phyloP scores from a whole-genome alignment of 2,329 filamentous ascomycete genomes.

The Fusarium acutatum region DNA sequence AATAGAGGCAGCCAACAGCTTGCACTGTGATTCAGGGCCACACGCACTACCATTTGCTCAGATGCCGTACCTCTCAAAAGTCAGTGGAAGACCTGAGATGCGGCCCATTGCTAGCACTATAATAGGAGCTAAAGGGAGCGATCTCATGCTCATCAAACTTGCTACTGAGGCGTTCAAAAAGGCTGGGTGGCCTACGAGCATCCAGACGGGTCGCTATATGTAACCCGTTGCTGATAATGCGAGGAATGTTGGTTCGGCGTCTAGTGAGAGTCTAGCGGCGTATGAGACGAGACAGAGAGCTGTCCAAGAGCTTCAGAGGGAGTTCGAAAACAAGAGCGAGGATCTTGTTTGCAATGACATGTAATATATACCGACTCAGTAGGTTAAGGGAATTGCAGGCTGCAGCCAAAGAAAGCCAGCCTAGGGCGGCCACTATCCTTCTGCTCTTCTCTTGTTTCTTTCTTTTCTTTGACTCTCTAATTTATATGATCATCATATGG shows the following conservation, averaged over 20 bases:
- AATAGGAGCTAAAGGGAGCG: neutral
- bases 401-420: neutral
- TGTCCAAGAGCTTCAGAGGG: rapidly evolving
- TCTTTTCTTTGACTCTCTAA: neutral
- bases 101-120: neutral
- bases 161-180: rapidly evolving
- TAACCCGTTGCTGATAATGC: rapidly evolving
- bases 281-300: neutral
- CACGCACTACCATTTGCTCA: neutral
- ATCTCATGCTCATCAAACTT: neutral
- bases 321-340: neutral
- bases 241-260: rapidly evolving
- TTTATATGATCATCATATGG: neutral
- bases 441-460: no score
- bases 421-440: neutral
- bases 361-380: rapidly evolving
- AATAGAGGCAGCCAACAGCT: no score
- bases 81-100: neutral
- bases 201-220: neutral
- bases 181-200: rapidly evolving
- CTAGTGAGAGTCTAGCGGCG: rapidly evolving
- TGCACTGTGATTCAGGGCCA: neutral
- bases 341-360: neutral
- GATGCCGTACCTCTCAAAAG: neutral
- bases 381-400: neutral